Base-by-base conservation (phyloP, 306 rosid genomes). In the Ormosia semicastrata region DNA sequence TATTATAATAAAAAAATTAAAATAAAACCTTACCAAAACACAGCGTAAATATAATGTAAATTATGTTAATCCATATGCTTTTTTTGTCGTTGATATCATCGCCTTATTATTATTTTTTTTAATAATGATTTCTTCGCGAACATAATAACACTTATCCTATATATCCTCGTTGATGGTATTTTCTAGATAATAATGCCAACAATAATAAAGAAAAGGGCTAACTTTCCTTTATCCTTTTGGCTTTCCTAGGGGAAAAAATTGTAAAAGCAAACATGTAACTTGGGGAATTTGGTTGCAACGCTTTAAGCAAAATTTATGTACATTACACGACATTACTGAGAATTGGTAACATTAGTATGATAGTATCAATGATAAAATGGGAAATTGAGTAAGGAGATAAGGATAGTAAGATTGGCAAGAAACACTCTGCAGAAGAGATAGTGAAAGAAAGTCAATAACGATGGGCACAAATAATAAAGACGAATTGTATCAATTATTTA, bases 291-390 rank as follows among this genome's bases (percentile, higher is more conserved):
- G 80, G 80, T 56, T 78, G 73, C 36, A 58, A 78, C 65, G 76
- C 80, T 83, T 83, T 64, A 83, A 78, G 80, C 79, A 72, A 83
- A 17, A 47, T 78, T 83, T 54, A 64, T 83, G 80, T 83, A 73
- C 46, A 46, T 56, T 13, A 34, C 80, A 78, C 76, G 80, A 72
- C 57, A 78, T 72, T 83, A 10, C 43, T 46, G 2, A 56, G 40
- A 83, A 71, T 14, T 24, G 83, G 69, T 56, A 32, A 76, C n/a
- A 13, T 59, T 66, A 4, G n/a, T 52, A 7, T 52, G 54, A 78
- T 24, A 59, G 14, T 59, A 36, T 68, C 72, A 59, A 82, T 82
- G 46, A 82, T 75, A 58, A 46, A 57, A 56, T 40, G 57, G 44
- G 68, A 15, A 59, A 33, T 15, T n/a, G 50, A 33, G 47, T 49